Percentiles rank a stretch among this genome's conserved stretches.
These are phyloP conservation scores for Xerocomus amazonicus DNA, from an alignment of 1,284 basidiomycete genomes.

Conservation along the genomic window DNA sequence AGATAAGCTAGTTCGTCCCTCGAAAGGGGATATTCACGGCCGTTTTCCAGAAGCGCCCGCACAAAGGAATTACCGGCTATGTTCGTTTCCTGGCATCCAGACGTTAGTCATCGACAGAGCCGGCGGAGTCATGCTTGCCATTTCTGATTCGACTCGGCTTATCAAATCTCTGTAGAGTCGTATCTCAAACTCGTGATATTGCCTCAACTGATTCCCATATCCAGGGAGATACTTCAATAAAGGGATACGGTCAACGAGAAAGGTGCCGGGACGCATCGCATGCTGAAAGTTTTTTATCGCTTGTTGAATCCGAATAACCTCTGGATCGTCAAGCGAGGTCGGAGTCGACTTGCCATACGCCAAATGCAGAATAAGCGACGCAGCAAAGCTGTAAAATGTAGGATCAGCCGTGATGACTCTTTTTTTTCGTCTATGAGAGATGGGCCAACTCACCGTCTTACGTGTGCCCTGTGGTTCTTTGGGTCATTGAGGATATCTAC, in stretches of 20 bases:
- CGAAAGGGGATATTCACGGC: constrained; percentile 44
- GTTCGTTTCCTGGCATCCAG: constrained; percentile 27
- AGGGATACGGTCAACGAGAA: constrained; percentile 58
- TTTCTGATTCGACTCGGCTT: constrained; percentile 39
- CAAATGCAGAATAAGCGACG: constrained; percentile 60
- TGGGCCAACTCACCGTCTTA: constrained; percentile 23
- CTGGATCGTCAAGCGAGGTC: constrained; percentile 53
- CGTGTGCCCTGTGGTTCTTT: constrained; percentile 34
- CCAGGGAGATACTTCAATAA: constrained; percentile 41
- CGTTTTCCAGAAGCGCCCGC: constrained; percentile 51
- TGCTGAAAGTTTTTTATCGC: constrained; percentile 46
- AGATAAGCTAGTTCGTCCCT: constrained; percentile 58
- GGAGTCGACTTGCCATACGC: constrained; percentile 57
- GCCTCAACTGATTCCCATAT: constrained; percentile 19
- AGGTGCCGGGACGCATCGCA: constrained; percentile 53
- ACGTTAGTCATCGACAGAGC: background rate
- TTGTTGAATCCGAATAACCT: constrained; percentile 52
- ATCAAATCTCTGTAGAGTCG: constrained; percentile 51
- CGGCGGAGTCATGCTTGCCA: constrained; percentile 35
- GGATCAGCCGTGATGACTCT: background rate
- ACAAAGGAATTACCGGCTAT: constrained; percentile 46
- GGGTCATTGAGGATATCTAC: constrained; percentile 39
- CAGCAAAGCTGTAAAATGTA: constrained; percentile 47
- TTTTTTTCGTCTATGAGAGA: background rate
- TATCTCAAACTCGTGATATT: constrained; percentile 54